A percentile compares a stretch with the other conserved stretches of the same genome.
These are phyloP conservation scores for Alternaria postmessia DNA, from an alignment of 2,329 filamentous ascomycete genomes.

Conservation along the genomic window DNA sequence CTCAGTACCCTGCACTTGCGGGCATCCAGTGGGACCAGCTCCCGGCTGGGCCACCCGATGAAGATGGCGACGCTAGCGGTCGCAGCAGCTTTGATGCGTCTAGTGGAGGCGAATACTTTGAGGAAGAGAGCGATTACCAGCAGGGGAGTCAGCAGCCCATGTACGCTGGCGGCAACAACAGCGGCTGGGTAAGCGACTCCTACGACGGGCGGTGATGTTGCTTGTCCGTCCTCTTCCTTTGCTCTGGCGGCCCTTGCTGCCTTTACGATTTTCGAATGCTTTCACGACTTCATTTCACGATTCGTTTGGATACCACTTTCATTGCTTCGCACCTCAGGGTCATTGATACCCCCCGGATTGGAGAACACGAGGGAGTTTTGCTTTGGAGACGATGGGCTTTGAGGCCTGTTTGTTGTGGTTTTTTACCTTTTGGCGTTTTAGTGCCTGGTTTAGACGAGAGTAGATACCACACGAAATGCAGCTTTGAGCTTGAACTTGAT, in stretches of 20 bases:
- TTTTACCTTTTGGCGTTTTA: conserved; percentile 3
- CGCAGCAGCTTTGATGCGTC: conserved; percentile 80
- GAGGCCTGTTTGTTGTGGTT: background rate
- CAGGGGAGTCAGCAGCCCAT: conserved; percentile 34
- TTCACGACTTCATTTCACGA: conserved; percentile 18
- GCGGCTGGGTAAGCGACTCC: conserved; percentile 49
- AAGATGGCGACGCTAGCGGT: conserved; percentile 72
- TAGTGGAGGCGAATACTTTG: conserved; percentile 72
- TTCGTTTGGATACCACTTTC: conserved; percentile 29
- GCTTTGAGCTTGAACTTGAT: background rate
- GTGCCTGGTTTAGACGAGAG: conserved; percentile 12
- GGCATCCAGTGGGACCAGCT: conserved; percentile 86
- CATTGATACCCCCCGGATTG: conserved; percentile 26
- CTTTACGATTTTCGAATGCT: conserved; percentile 8
- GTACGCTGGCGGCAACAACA: conserved; percentile 39
- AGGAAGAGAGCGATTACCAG: conserved; percentile 68
- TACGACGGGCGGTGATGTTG: conserved; percentile 20
- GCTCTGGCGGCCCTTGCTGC: background rate
- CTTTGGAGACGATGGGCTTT: background rate
- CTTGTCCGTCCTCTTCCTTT: background rate
- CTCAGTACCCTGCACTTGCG: conserved; percentile 93
- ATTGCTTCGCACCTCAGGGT: conserved; percentile 21
- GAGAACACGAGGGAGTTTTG: conserved; percentile 12
- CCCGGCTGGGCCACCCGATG: conserved; percentile 66
- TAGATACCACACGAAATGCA: conserved; percentile 13